Evolutionary conservation across 306 rosid genomes (phyloP).

Genomic region (Dalbergia oliveri): DNA sequence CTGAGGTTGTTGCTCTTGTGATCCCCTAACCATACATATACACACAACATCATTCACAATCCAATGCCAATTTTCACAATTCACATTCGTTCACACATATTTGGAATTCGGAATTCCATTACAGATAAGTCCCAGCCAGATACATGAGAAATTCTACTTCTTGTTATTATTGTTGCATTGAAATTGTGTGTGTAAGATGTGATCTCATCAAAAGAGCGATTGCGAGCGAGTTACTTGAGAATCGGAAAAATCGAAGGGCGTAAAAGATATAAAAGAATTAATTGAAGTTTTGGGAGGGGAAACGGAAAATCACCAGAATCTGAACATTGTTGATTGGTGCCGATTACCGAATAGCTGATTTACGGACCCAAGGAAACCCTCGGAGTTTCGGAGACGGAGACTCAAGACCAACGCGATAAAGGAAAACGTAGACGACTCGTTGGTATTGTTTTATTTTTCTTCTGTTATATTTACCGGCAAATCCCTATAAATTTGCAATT

Average conservation of each 20-base stretch:
- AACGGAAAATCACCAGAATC: slow-evolving; percentile 70
- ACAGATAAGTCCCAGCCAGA: neutral
- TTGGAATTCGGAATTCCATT: neutral
- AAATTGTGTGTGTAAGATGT: neutral
- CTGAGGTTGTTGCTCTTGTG: slow-evolving; percentile 79
- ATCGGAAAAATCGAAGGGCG: neutral
- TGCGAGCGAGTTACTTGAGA: neutral
- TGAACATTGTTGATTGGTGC: slow-evolving; percentile 64
- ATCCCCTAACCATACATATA: slow-evolving; percentile 64
- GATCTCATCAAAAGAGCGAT: neutral
- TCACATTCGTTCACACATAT: neutral
- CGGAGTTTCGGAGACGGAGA: slow-evolving; percentile 39
- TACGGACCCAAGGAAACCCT: slow-evolving; percentile 41
- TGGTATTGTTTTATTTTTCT: neutral
- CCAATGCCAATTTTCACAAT: neutral
- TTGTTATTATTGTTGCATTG: neutral
- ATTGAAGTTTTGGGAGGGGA: neutral
- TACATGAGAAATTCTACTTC: neutral
- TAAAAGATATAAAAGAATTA: neutral
- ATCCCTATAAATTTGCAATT: no score
- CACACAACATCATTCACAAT: neutral
- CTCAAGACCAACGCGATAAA: neutral
- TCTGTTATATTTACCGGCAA: no score
- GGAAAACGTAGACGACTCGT: slow-evolving; percentile 1
- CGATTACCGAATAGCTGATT: slow-evolving; percentile 35